Base-by-base conservation (phyloP, 768 basidiomycete species). In the Leccinum truebloodii region DNA sequence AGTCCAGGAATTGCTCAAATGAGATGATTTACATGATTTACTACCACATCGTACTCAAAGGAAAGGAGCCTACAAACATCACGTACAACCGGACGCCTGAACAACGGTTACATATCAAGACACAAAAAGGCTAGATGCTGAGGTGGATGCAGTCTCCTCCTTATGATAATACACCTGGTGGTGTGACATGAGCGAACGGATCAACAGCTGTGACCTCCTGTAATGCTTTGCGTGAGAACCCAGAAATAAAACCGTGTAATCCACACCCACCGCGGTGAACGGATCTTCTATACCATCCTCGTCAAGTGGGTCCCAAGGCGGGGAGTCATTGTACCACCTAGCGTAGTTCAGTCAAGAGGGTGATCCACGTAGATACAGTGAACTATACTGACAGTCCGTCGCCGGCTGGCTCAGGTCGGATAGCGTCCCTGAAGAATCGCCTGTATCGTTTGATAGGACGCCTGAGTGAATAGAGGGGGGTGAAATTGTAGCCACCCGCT, bases 271-370 rank as follows among this genome's bases (percentile, higher is more conserved):
- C 9, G 55, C 52, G 48, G 63, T 60, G 6, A 69, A 55, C 3
- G 32, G 59, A 51, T 71, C 72, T 30, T 72, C 65, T 3, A 12
- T 52, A 16, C 70, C 70, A 1, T 73, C 72, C n/a, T 65, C 65
- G 12, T 73, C 66, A n/a, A 72, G 65, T 1, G 72, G 70, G 8
- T 68, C 64, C 71, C 72, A 73, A 16, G 71, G 72, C 4, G 61
- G 46, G 4, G 34, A 16, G 30, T 60, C 70, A 30, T 50, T 48
- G 55, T 51, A 55, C 71, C 71, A 72, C 14, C 71, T 73, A 26
- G 26, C 1, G 6, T 16, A 14, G 41, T 30, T 67, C 53, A 62
- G 18, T 44, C 32, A 32, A 46, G 9, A 26, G 28, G 35, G 44
- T 20, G 10, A n/a, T n/a, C 8, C 9, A 44, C 5, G 22, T 4